Evolutionary conservation across 208 protist species (phyloP).

Genomic region (Naegleria gruberi): DNA sequence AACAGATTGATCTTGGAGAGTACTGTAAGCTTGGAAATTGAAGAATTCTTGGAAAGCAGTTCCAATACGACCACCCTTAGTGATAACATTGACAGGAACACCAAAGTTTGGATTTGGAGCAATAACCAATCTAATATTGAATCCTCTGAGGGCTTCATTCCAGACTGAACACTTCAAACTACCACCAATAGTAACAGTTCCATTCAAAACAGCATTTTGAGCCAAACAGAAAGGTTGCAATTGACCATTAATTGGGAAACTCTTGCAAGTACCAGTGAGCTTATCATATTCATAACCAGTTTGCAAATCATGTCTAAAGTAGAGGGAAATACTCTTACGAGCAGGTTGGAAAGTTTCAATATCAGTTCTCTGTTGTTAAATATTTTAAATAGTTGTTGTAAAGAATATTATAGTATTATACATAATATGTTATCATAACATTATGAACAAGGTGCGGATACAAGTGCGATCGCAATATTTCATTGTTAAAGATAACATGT

Average conservation of each 20-base stretch:
- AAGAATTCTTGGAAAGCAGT: constrained; percentile 16
- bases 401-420: no score
- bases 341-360: not conserved
- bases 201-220: not conserved
- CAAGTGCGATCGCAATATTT: no score
- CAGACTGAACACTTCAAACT: not conserved
- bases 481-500: no score
- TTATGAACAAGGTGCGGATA: no score
- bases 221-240: constrained; percentile 8
- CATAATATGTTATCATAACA: no score
- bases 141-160: not conserved
- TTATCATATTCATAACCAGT: constrained; percentile 3
- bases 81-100: constrained; percentile 16
- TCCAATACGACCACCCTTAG: not conserved
- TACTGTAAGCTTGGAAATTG: not conserved
- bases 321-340: not conserved
- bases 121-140: not conserved
- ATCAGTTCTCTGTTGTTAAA: not conserved
- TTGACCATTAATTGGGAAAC: not conserved
- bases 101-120: not conserved
- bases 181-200: not conserved
- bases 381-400: no score
- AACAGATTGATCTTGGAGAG: constrained; percentile 6
- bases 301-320: not conserved
- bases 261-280: not conserved